Conservation (phyloP, 306 rosid species). For the Medicago lupulina region DNA sequence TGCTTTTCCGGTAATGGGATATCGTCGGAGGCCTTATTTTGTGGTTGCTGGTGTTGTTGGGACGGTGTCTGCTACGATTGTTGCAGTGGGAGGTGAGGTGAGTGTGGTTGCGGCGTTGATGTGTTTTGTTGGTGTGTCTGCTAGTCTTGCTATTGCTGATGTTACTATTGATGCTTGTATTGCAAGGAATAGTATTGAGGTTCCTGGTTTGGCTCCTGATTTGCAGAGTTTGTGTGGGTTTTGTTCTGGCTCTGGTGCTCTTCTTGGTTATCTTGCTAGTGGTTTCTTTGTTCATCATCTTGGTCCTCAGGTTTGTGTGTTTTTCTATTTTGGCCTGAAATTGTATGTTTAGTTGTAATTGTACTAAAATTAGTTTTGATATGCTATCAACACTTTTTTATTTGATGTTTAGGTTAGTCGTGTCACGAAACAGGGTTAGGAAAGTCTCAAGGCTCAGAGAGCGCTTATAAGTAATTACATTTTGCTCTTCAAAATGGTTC, state of each 20-base stretch:
- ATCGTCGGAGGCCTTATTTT: conserved; percentile 64
- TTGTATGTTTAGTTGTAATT: too few relatives aligned
- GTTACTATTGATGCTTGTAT: conserved; percentile 85
- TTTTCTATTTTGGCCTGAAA: too few relatives aligned
- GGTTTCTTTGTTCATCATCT: conserved; percentile 69
- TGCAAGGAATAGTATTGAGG: conserved; percentile 71
- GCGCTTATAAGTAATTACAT: too few relatives aligned
- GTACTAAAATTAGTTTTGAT: too few relatives aligned
- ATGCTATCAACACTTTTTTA: too few relatives aligned
- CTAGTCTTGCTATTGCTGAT: conserved; percentile 66
- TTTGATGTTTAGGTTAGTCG: too few relatives aligned
- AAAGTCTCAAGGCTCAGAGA: too few relatives aligned
- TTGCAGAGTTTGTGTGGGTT: conserved; percentile 74
- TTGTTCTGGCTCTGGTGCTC: conserved; percentile 65
- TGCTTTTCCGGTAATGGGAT: conserved; percentile 59
- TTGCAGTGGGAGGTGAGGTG: conserved; percentile 40
- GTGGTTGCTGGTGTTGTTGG: conserved; percentile 59
- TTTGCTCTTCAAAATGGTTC: too few relatives aligned
- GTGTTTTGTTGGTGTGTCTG: conserved; percentile 60
- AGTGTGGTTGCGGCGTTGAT: conserved; percentile 46
- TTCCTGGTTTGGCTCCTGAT: conserved; percentile 62
- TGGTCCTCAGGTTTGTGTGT: conserved; percentile 61
- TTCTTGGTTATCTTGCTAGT: conserved; percentile 64
- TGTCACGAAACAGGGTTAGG: too few relatives aligned
- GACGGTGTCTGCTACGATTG: conserved; percentile 33